These are phyloP conservation scores for Macrophomina phaseolina DNA, from an alignment of 2,329 filamentous ascomycete genomes.

Conservation along the genomic window DNA sequence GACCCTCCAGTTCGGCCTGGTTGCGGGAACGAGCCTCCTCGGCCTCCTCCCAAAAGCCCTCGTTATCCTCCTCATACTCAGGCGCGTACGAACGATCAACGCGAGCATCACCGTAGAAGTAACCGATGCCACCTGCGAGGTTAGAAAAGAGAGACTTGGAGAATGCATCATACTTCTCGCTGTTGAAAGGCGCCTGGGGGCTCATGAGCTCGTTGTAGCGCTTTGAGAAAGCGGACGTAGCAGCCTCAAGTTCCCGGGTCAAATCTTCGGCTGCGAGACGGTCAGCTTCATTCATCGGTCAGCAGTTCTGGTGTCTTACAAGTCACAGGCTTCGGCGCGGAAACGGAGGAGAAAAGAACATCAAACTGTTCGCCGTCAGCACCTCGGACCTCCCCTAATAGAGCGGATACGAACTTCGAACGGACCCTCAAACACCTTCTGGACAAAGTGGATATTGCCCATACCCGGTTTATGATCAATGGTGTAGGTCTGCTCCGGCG, in stretches of 20 bases:
- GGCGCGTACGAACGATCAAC: conserved; percentile 90
- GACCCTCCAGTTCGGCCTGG: conserved; percentile 74
- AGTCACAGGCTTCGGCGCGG: conserved; percentile 61
- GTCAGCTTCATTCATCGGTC: conserved; percentile 18
- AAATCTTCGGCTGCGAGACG: conserved; percentile 60
- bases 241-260: conserved; percentile 69
- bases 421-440: conserved; percentile 87
- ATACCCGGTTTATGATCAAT: conserved; percentile 69
- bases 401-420: conserved; percentile 64
- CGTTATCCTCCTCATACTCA: conserved; percentile 93
- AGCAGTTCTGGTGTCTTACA: conserved; percentile 43
- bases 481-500: conserved; percentile 84
- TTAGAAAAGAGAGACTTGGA: conserved; percentile 93
- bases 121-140: conserved; percentile 89
- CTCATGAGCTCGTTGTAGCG: conserved; percentile 76
- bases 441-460: conserved; percentile 85
- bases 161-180: conserved; percentile 76
- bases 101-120: conserved; percentile 87
- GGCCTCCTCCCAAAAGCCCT: conserved; percentile 94
- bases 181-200: conserved; percentile 76
- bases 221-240: conserved; percentile 72
- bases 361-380: conserved; percentile 71
- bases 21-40: conserved; percentile 76
- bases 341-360: conserved; percentile 83
- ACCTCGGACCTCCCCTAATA: not conserved